Conservation (phyloP, 1,284 basidiomycete genomes). For the Meira nashicola region DNA sequence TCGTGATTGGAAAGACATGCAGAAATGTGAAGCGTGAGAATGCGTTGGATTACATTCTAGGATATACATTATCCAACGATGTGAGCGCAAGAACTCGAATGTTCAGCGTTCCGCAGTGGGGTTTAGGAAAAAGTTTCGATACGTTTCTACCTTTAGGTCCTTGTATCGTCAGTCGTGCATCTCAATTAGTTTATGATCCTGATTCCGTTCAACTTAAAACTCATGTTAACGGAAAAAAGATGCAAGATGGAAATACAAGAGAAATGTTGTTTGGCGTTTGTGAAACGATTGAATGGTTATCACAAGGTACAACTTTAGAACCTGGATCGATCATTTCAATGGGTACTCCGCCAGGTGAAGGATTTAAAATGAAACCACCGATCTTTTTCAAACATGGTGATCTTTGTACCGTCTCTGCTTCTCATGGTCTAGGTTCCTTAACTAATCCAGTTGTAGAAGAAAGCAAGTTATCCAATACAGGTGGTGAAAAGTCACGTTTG, state of each 20-base stretch:
- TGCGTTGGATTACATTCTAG: slow-evolving; percentile 26
- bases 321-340: slow-evolving; percentile 77
- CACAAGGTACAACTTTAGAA: slow-evolving; percentile 65
- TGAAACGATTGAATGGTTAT: slow-evolving; percentile 29
- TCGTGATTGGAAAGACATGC: slow-evolving; percentile 22
- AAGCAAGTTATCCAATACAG: slow-evolving; percentile 22
- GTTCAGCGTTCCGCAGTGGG: slow-evolving; percentile 39
- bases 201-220: slow-evolving; percentile 66
- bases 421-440: slow-evolving; percentile 60
- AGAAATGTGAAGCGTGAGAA: slow-evolving; percentile 22
- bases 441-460: slow-evolving; percentile 71
- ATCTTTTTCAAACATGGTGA: slow-evolving; percentile 73
- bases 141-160: slow-evolving; percentile 26
- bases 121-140: slow-evolving; percentile 31
- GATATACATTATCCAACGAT: slow-evolving; percentile 38
- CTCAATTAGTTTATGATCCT: slow-evolving; percentile 65
- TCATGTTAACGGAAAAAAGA: slow-evolving; percentile 12
- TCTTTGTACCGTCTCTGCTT: slow-evolving; percentile 61
- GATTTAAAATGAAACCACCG: slow-evolving; percentile 68
- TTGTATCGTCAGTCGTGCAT: slow-evolving; percentile 24
- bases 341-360: slow-evolving; percentile 59
- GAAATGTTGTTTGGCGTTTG: slow-evolving; percentile 43
- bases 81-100: slow-evolving; percentile 30
- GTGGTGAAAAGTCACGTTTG: slow-evolving; percentile 5
- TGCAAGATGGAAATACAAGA: slow-evolving; percentile 70